Percentiles rank a stretch among this genome's conserved stretches.
Evolutionary conservation across 2,329 filamentous ascomycete species (phyloP).

Genomic region (Podosphaera xanthii): DNA sequence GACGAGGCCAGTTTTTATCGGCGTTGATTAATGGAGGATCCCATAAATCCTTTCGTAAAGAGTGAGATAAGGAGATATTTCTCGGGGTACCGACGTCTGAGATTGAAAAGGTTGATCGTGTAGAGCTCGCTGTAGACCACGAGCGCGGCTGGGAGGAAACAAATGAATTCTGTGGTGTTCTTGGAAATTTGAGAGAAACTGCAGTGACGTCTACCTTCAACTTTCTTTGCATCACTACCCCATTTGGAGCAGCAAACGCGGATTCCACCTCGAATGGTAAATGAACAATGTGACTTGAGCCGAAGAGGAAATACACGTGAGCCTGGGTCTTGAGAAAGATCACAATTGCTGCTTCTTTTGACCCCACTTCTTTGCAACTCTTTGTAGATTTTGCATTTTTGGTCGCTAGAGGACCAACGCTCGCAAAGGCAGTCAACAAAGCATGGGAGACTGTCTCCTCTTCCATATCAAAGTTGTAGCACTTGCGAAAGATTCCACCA

Average conservation of each 20-base stretch:
- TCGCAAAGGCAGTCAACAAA: conserved; percentile 58
- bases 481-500: conserved; percentile 61
- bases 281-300: conserved; percentile 71
- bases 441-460: conserved; percentile 73
- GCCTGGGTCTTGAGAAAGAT: conserved; percentile 83
- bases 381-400: conserved; percentile 6
- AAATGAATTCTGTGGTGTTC: conserved; percentile 65
- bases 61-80: conserved; percentile 26
- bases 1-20: conserved; percentile 42
- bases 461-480: conserved; percentile 69
- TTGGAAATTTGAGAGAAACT: conserved; percentile 31
- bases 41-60: conserved; percentile 34
- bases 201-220: conserved; percentile 28
- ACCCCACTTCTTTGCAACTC: conserved; percentile 11
- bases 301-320: conserved; percentile 77
- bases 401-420: conserved; percentile 13
- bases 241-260: conserved; percentile 60
- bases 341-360: conserved; percentile 45
- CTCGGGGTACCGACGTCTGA: conserved; percentile 33
- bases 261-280: conserved; percentile 86
- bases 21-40: conserved; percentile 28
- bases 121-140: conserved; percentile 24
- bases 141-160: conserved; percentile 42
- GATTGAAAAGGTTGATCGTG: conserved; percentile 26
- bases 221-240: conserved; percentile 71